Evolutionary conservation across 2,329 filamentous ascomycete species (phyloP).

Genomic region (Alternaria sp.): DNA sequence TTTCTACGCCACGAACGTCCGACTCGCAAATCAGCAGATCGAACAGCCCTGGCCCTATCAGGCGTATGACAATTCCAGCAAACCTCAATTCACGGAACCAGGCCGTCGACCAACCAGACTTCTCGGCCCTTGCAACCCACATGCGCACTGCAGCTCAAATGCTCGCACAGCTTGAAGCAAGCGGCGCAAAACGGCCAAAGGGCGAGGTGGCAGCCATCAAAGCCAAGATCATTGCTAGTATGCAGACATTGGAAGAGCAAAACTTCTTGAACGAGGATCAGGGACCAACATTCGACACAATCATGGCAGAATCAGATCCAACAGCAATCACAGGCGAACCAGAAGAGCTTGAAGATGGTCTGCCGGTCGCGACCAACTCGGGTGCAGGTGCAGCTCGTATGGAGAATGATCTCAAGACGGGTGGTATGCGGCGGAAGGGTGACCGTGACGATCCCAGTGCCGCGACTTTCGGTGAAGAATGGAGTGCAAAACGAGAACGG

Average conservation of each 20-base stretch:
- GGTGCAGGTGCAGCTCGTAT: conserved; percentile 82
- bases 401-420: conserved; percentile 90
- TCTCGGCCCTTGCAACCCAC: conserved; percentile 83
- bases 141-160: conserved; percentile 90
- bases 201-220: conserved; percentile 85
- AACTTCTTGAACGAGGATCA: conserved; percentile 79
- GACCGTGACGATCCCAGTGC: conserved; percentile 87
- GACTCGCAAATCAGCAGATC: conserved; percentile 74
- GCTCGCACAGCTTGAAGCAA: conserved; percentile 83
- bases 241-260: conserved; percentile 87
- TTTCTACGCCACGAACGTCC: conserved; percentile 74
- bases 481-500: conserved; percentile 84
- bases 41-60: conserved; percentile 69
- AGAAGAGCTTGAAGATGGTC: conserved; percentile 66
- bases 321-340: conserved; percentile 59
- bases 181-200: conserved; percentile 79
- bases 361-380: conserved; percentile 65
- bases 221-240: conserved; percentile 87
- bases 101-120: conserved; percentile 76
- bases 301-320: conserved; percentile 76
- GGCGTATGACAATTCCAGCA: conserved; percentile 67
- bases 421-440: conserved; percentile 80
- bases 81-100: conserved; percentile 60
- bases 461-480: conserved; percentile 86
- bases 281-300: conserved; percentile 80